Evolutionary conservation across 2,329 filamentous ascomycete genomes (phyloP).

Genomic region (Penicillium sp.): DNA sequence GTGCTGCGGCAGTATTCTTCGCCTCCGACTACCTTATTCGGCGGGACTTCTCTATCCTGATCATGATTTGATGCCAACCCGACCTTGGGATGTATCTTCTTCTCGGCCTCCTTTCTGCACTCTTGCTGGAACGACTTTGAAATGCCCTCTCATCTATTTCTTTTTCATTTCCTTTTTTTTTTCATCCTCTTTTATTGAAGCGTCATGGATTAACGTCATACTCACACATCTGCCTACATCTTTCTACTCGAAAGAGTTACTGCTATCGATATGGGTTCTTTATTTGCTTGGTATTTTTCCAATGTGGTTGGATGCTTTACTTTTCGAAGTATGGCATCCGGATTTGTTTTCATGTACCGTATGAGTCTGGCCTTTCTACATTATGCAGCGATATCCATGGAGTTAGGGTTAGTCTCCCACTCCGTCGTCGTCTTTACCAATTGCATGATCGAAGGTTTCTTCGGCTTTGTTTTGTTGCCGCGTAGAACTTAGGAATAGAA

Average conservation of each 20-base stretch:
- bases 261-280: conserved; percentile 18
- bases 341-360: conserved; percentile 26
- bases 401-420: conserved; percentile 26
- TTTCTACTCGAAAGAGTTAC: conserved; percentile 11
- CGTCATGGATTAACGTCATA: conserved; percentile 28
- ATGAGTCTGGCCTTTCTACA: conserved; percentile 28
- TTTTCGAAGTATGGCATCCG: conserved; percentile 22
- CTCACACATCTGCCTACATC: conserved; percentile 16
- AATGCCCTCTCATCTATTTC: conserved; percentile 14
- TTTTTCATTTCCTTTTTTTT: conserved; percentile 12
- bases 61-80: conserved; percentile 1
- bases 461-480: conserved; percentile 15
- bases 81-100: neutral
- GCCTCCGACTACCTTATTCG: conserved; percentile 38
- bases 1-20: conserved; percentile 40
- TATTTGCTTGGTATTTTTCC: conserved; percentile 16
- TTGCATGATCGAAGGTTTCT: conserved; percentile 34
- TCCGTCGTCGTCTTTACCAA: conserved; percentile 31
- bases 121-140: conserved; percentile 17
- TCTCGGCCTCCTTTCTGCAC: conserved; percentile 6
- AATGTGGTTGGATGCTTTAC: conserved; percentile 20
- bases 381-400: conserved; percentile 38
- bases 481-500: neutral
- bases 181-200: conserved; percentile 18
- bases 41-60: conserved; percentile 21